phyloP scores from a whole-genome alignment of 2,329 filamentous ascomycete species.

The Neurospora crassa region DNA sequence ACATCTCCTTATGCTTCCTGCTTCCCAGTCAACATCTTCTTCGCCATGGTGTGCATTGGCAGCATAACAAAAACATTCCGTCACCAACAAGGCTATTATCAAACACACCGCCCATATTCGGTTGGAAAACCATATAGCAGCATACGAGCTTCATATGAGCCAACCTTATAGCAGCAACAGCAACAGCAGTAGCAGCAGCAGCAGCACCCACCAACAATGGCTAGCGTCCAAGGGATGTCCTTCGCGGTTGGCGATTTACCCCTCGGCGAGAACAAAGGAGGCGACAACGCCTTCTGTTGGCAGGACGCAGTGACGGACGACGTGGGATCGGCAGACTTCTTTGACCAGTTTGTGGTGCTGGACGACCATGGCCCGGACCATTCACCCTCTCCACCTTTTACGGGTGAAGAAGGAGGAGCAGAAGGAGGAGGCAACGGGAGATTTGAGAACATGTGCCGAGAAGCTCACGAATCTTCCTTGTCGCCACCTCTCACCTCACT shows the following conservation, averaged over 20 bases:
- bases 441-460: not conserved
- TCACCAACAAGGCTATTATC: constrained; percentile 2
- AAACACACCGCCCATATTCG: not conserved
- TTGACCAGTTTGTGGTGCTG: constrained; percentile 20
- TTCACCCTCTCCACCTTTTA: not conserved
- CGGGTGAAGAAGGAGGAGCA: not conserved
- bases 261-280: constrained; percentile 17
- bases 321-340: constrained; percentile 15
- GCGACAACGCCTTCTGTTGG: constrained; percentile 11
- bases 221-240: constrained; percentile 14
- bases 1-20: constrained; percentile 2
- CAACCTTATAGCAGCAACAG: constrained; percentile 1
- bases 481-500: not conserved
- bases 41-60: not conserved
- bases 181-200: not conserved
- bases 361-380: constrained; percentile 13
- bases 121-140: not conserved
- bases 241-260: constrained; percentile 12
- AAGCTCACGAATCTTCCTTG: not conserved
- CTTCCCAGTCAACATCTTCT: constrained; percentile 3
- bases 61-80: constrained; percentile 1
- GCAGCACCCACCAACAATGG: constrained; percentile 13
- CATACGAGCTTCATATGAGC: not conserved
- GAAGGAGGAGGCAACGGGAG: not conserved
- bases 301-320: constrained; percentile 10